Conservation (phyloP, 345 rosid species). For the Microcos paniculata region DNA sequence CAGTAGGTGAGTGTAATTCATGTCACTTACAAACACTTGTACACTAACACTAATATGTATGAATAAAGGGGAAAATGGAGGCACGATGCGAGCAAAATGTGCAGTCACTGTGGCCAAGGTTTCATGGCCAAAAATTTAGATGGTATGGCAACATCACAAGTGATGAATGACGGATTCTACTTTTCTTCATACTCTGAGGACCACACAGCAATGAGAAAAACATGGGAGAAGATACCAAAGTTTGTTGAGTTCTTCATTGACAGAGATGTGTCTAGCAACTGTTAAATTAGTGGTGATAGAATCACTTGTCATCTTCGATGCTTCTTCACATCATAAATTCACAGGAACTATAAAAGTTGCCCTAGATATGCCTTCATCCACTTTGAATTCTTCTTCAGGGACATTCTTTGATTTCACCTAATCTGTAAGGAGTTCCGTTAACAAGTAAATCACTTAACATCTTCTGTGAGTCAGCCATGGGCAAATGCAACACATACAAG, state of each 20-base stretch:
- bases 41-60: not conserved
- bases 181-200: conserved; percentile 9
- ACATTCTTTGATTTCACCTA: conserved; percentile 57
- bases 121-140: not conserved
- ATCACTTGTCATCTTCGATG: not conserved
- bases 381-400: conserved; percentile 32
- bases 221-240: not conserved
- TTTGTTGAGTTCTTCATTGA: not conserved
- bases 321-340: conserved; percentile 7
- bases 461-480: not conserved
- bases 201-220: not conserved
- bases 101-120: not conserved
- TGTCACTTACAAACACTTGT: not conserved
- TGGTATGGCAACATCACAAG: too few species aligned
- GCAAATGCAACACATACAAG: not conserved
- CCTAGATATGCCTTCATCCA: not conserved
- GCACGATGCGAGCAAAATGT: not conserved
- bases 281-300: not conserved
- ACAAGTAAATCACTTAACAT: not conserved
- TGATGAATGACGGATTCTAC: not conserved
- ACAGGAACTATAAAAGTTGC: not conserved
- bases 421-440: conserved; percentile 39
- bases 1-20: not conserved
- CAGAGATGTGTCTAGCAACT: not conserved
- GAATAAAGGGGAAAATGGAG: not conserved